Base-by-base conservation (phyloP, 1,284 basidiomycete species). In the Termitomyces sp. region DNA sequence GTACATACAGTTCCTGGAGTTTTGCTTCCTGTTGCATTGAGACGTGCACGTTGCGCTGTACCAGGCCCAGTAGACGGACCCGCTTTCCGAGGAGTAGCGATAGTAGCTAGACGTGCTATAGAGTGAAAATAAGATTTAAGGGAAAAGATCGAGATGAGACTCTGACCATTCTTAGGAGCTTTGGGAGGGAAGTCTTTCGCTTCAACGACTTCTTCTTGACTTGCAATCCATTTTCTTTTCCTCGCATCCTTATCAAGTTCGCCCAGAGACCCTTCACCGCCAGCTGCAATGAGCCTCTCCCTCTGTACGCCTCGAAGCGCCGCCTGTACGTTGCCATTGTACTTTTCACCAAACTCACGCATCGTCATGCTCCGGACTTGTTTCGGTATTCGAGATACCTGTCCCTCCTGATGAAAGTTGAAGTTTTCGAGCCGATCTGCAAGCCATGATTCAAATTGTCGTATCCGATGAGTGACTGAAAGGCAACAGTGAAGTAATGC, bases 281-380 rank as follows among this genome's bases (percentile, higher is more conserved):
- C 78, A 5, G 73, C 72, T 34, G 71, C 74, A 10, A 73, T 74
- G 50, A 83, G 67, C 52, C 72, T 73, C 54, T 84, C 82, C 63
- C 77, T 82, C 68, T 85, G 85, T 50, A 83, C 69, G 9, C 81
- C 86, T 58, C 81, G 77, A 55, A 89, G 68, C 43, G 84, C 86
- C 10, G 78, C 79, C 61, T 88, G 82, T 19, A 89, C 73, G 62
- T 88, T 82, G 1, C 86, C 88, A 50, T 84, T 76, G 67, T 90
- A 90, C 64, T 87, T 89, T 52, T 83, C 82, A 26, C 78, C 80
- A 67, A 92, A 90, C 47, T 90, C 88, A 50, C 79, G 79, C 77
- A 92, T 82, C 13, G 83, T 82, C 65, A 90, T 81, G 31, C 70
- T 72, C 41, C 88, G 80, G 21, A 91, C 82, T 60, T 84, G 79